Evolutionary conservation across 2,329 filamentous ascomycete species (phyloP), one percentile per base, ranked within the genome.

Genomic region (Fusarium oligoseptatum): DNA sequence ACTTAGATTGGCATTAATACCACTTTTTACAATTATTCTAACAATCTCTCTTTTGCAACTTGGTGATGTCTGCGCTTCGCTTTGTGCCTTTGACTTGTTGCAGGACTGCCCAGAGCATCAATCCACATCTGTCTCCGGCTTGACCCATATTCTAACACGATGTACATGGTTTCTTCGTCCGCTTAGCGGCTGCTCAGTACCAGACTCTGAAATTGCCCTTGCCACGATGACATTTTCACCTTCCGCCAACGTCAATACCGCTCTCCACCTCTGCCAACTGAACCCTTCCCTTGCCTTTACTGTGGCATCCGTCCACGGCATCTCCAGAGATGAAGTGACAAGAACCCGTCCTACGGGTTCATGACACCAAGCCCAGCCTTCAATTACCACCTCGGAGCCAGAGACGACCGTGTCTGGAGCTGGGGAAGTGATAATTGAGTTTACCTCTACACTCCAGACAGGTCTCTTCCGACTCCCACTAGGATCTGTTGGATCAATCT

Each of bases 381-480:
- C 43, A 0, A 72, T 1, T 1, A 17, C 64, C 60, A 43, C 14
- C 15, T 12, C 3, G 6, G 9, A 50, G 5, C 3, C 12, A 11
- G 12, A 17, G 0, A 36, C 17, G 0, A 3, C n/a, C 1, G 55
- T 20, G 2, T 71, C 43, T 5, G 34, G 60, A 0, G 11, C 58
- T 1, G 68, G 68, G 3, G 52, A 58, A 6, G 64, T 56, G 12
- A 72, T 64, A 7, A 71, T 71, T 2, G 70, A 72, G 55, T 72
- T 72, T 3, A 72, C 70, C 27, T 72, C 70, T 0, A 71, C 64
- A 1, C 55, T 37, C 70, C 70, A 72, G 1, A 72, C 68, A 1
- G 70, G 68, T n/a, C 68, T 45, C 39, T 56, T 72, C 1, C 3
- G 48, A 1, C 11, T 24, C 0, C 52, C 22, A 2, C 32, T 0